Evolutionary conservation across 1,284 basidiomycete genomes (phyloP), one percentile per base, ranked within the genome.

Genomic region (Ustanciosporium gigantosporum): DNA sequence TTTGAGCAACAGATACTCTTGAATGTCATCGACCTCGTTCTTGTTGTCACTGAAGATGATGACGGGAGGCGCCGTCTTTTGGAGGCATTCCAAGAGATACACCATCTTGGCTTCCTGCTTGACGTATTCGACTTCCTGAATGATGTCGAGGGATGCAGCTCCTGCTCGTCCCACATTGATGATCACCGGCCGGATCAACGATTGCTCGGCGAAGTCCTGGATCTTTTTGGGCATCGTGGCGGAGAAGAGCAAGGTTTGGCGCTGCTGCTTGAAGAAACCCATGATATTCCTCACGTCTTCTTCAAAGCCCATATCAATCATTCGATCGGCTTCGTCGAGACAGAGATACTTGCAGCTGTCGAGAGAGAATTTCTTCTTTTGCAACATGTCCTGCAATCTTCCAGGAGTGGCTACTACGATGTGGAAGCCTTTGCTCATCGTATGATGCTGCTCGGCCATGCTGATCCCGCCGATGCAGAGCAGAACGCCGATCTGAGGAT

Each of bases 51-150:
- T 92, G 79, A 99, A 98, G 46, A 98, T 86, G 79, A 99, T 96
- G 45, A 95, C 92, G 0, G 95, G 95, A 11, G 95, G 95, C 1
- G 95, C 88, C 1, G 95, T 99, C 81, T 98, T 99, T 77, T 99
- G 95, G 52, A 99, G 79, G 78, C 92, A 95, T 79, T 99, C 95
- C 36, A 98, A 82, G 14, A 98, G 83, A 77, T 97, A 97, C 0
- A 97, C 91, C 94, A 98, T 97, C 80, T 98, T 98, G 0, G 94
- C 93, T 79, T 98, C 95, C 73, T 94, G 91, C 79, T 97, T 96
- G 66, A 99, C 95, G 71, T 95, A 97, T 79, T 99, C 95, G 19
- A 98, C 91, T 38, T 96, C 90, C 74, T 98, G 95, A 32, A 98
- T 83, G 11, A 99, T 91, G 75, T 97, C 93, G 78, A 98, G 81